Percentiles rank a stretch among this genome's conserved stretches.
These are phyloP conservation scores for Dryas drummondii DNA, from an alignment of 306 rosid genomes.

Conservation along the genomic window DNA sequence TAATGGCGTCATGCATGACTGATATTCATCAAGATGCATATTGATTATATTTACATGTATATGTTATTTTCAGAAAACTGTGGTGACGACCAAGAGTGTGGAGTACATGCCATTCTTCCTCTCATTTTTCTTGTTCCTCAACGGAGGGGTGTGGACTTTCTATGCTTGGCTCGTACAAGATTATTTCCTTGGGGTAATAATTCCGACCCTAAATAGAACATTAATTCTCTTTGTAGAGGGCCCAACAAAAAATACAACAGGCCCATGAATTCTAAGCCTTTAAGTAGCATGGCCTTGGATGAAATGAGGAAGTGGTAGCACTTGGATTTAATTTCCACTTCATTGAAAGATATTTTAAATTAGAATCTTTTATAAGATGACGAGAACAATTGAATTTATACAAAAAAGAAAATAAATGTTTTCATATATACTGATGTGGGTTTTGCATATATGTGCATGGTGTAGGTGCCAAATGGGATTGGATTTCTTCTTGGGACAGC, in stretches of 20 bases:
- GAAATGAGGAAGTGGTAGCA: too few species aligned
- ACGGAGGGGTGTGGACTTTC: slow-evolving; percentile 62
- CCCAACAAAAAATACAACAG: not conserved
- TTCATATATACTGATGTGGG: too few species aligned
- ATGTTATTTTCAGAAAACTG: slow-evolving; percentile 47
- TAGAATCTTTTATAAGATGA: too few species aligned
- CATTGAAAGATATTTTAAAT: too few species aligned
- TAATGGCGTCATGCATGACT: too few species aligned
- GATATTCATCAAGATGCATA: too few species aligned
- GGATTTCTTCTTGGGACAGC: slow-evolving; percentile 34
- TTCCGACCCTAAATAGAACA: not conserved
- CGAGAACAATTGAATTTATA: too few species aligned
- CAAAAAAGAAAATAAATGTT: too few species aligned
- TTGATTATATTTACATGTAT: not conserved
- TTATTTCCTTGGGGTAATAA: slow-evolving; percentile 53
- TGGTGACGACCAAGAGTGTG: slow-evolving; percentile 60
- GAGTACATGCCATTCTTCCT: slow-evolving; percentile 68
- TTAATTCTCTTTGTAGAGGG: too few species aligned
- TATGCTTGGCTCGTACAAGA: slow-evolving; percentile 53
- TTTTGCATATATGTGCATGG: not conserved
- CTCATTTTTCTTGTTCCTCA: slow-evolving; percentile 53
- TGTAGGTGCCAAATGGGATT: slow-evolving; percentile 37
- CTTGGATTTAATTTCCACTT: not conserved
- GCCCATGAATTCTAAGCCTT: too few species aligned
- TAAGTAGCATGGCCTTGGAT: not conserved